Percentiles rank a stretch among this genome's conserved stretches.
phyloP scores from a whole-genome alignment of 768 basidiomycete genomes.

The Hericium rajendrae region DNA sequence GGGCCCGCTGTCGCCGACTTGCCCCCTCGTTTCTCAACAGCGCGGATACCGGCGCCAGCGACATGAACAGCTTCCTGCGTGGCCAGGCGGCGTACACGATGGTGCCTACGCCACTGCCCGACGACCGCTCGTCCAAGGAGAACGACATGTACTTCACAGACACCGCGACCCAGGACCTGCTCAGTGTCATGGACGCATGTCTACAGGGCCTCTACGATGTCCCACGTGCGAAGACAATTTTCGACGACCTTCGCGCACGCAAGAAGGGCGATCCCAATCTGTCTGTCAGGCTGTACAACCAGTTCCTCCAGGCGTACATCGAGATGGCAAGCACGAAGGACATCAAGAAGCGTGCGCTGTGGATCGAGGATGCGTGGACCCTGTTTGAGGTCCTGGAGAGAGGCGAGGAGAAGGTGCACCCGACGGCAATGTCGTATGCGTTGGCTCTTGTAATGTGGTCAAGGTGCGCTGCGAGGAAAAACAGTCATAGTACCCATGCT shows the following conservation, averaged over 20 bases:
- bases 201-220: slow-evolving; percentile 69
- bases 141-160: slow-evolving; percentile 53
- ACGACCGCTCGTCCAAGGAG: slow-evolving; percentile 27
- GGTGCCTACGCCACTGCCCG: slow-evolving; percentile 58
- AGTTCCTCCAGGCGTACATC: slow-evolving; percentile 56
- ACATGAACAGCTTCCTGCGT: slow-evolving; percentile 44
- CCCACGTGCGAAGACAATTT: slow-evolving; percentile 63
- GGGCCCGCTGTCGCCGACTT: slow-evolving; percentile 26
- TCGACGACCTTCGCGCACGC: slow-evolving; percentile 45
- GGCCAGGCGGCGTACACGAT: slow-evolving; percentile 43
- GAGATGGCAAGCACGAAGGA: slow-evolving; percentile 45
- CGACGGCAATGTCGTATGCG: slow-evolving; percentile 56
- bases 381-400: slow-evolving; percentile 51
- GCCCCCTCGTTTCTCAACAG: slow-evolving; percentile 27
- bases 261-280: slow-evolving; percentile 37
- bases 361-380: slow-evolving; percentile 54
- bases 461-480: slow-evolving; percentile 28
- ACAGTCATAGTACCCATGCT: not conserved
- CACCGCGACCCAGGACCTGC: slow-evolving; percentile 54
- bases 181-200: slow-evolving; percentile 80
- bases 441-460: slow-evolving; percentile 52
- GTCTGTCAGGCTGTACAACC: slow-evolving; percentile 45
- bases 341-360: slow-evolving; percentile 32
- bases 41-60: slow-evolving; percentile 16
- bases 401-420: slow-evolving; percentile 34